Evolutionary conservation across 2,329 filamentous ascomycete species (phyloP).

Genomic region (Sclerotinia trifoliorum): DNA sequence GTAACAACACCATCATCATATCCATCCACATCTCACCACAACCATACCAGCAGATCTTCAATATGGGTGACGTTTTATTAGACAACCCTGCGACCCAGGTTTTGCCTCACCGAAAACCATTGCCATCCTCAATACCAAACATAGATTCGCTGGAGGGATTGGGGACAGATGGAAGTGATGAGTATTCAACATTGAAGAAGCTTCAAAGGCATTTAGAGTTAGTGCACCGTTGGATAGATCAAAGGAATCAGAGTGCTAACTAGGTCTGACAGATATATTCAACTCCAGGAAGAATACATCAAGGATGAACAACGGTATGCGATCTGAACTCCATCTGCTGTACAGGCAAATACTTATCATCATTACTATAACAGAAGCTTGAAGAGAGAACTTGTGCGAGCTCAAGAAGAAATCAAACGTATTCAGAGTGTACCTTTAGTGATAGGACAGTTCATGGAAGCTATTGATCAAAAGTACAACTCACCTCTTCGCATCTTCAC

Average conservation of each 20-base stretch:
- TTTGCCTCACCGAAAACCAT: slow-evolving; percentile 77
- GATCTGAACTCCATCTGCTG: not conserved
- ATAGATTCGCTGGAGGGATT: slow-evolving; percentile 88
- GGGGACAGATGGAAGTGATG: slow-evolving; percentile 77
- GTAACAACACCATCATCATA: slow-evolving; percentile 13
- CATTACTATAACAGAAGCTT: slow-evolving; percentile 62
- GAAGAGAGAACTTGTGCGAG: slow-evolving; percentile 94
- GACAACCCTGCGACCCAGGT: slow-evolving; percentile 74
- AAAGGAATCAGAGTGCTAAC: slow-evolving; percentile 32
- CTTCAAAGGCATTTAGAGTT: slow-evolving; percentile 95
- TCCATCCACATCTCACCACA: slow-evolving; percentile 4
- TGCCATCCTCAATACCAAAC: slow-evolving; percentile 78
- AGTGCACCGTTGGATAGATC: slow-evolving; percentile 35
- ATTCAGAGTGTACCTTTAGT: slow-evolving; percentile 98
- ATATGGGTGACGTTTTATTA: slow-evolving; percentile 84
- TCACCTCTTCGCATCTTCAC: not conserved
- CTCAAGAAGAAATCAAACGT: slow-evolving; percentile 98
- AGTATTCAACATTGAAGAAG: slow-evolving; percentile 95
- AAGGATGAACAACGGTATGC: slow-evolving; percentile 94
- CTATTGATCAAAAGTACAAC: slow-evolving; percentile 94
- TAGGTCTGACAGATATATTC: slow-evolving; percentile 67
- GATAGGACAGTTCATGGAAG: slow-evolving; percentile 99
- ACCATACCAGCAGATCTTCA: slow-evolving; percentile 26
- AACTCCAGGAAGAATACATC: slow-evolving; percentile 99
- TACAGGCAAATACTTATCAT: slow-evolving; percentile 3